These are phyloP conservation scores for Neocucurbitaria cava DNA, from an alignment of 2,329 filamentous ascomycete species.

Conservation along the genomic window DNA sequence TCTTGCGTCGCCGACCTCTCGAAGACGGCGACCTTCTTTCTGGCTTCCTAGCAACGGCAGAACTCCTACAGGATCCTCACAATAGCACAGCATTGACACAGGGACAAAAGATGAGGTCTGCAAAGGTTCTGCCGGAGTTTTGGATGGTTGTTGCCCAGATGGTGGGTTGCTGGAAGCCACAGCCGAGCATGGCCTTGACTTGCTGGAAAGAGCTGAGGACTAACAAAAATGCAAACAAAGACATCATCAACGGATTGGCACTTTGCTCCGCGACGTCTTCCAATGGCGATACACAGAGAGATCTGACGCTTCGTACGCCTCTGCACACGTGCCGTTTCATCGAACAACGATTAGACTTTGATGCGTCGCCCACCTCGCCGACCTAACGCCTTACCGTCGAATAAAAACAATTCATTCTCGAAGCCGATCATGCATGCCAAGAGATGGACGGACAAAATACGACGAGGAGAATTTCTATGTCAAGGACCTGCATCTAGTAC, in stretches of 20 bases:
- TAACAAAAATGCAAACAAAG: neutral
- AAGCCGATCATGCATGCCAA: constrained; percentile 6
- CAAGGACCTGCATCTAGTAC: neutral
- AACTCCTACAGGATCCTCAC: neutral
- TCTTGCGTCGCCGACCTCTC: constrained; percentile 4
- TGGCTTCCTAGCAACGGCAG: neutral
- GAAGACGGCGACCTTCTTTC: neutral
- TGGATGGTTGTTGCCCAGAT: neutral
- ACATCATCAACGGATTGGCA: neutral
- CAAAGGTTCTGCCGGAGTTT: neutral
- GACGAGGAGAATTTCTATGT: neutral
- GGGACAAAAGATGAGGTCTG: neutral
- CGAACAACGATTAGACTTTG: neutral
- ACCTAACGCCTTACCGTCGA: constrained; percentile 5
- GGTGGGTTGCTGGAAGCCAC: neutral
- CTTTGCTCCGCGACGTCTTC: neutral
- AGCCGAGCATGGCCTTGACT: neutral
- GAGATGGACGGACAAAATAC: neutral
- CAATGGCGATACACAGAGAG: neutral
- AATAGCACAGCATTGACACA: neutral
- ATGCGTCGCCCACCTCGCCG: constrained; percentile 11
- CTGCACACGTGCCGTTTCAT: neutral
- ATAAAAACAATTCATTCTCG: constrained; percentile 1
- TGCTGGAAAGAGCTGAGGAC: neutral
- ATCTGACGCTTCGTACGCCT: neutral